Evolutionary conservation across 495 filamentous ascomycete genomes (phyloP), one percentile per base, ranked within the genome.

Genomic region (Daldinia caldariorum): DNA sequence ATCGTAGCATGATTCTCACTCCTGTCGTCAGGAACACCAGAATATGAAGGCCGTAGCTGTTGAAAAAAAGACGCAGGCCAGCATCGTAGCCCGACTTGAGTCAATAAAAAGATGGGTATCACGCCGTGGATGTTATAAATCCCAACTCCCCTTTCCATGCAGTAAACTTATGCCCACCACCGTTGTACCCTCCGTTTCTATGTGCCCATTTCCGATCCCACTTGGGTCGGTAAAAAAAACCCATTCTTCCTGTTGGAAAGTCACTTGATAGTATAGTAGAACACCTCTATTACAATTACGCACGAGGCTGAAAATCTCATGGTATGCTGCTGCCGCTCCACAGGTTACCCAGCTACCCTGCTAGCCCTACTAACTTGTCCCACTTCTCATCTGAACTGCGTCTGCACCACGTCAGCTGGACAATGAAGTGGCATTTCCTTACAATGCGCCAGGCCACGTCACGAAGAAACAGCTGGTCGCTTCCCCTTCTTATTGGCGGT

Each of bases 401-500:
- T 74, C 69, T 64, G 41, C 71, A 67, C 71, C 71, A 70, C 71
- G 59, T 63, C 41, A 51, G 51, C 12, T 58, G 54, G 41, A 65
- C 39, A 26, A 37, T 14, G 13, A 60, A 37, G 22, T 37, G 29
- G 10, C 12, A 29, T 13, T 14, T 20, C 18, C 35, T 22, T n/a
- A 1, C 18, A 31, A 26, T 41, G 18, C 10, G 26, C 50, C 20
- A 18, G 35, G 14, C 58, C 61, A 51, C 16, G 10, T 59, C 29
- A 58, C 7, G 59, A 66, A 20, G 51, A 16, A 32, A 60, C 73
- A 29, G 73, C 78, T 9, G 73, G 71, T 13, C 73, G 79, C 69
- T 83, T 85, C 9, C 82, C 84, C 45, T 83, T 75, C 47, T 78
- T 81, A 22, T 79, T 83, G 32, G 73, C 79, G 0, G 86, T 88